These are phyloP conservation scores for Boletus sp. DNA, from an alignment of 768 basidiomycete genomes.

Conservation along the genomic window DNA sequence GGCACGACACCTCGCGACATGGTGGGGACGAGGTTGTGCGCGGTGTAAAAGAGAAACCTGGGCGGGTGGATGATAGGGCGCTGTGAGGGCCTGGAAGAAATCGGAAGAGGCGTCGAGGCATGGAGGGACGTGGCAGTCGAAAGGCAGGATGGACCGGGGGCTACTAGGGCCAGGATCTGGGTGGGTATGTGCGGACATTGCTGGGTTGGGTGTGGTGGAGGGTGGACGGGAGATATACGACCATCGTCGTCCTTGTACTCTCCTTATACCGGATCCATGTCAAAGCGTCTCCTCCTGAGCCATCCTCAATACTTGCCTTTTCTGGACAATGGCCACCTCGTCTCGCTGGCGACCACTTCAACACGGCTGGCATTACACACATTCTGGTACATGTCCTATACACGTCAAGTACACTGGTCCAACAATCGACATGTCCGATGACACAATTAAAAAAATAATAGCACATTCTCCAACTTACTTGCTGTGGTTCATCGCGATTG, in stretches of 20 bases:
- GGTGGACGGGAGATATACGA: constrained; percentile 1
- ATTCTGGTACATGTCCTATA: constrained; percentile 9
- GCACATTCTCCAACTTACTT: background rate
- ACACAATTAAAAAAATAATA: constrained; percentile 13
- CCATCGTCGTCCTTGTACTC: constrained; percentile 18
- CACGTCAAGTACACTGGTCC: constrained; percentile 14
- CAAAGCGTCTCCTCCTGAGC: constrained; percentile 22
- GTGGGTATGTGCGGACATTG: constrained; percentile 12
- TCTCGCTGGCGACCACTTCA: constrained; percentile 19
- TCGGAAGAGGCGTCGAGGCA: constrained; percentile 25
- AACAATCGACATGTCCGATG: constrained; percentile 12
- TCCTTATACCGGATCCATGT: constrained; percentile 26
- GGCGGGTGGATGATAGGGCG: constrained; percentile 20
- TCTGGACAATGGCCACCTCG: constrained; percentile 24
- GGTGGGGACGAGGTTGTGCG: constrained; percentile 14
- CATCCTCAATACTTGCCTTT: constrained; percentile 36
- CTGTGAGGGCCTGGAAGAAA: constrained; percentile 30
- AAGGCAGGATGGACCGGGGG: constrained; percentile 9
- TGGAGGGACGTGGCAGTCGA: constrained; percentile 8
- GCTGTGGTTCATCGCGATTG: background rate
- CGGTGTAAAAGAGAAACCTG: constrained; percentile 2
- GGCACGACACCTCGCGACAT: constrained; percentile 25
- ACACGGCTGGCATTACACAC: constrained; percentile 10
- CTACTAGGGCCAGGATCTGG: constrained; percentile 22
- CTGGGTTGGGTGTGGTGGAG: background rate